Base-by-base conservation (phyloP, 2,329 filamentous ascomycete genomes). In the Epichloe sylvatica region DNA sequence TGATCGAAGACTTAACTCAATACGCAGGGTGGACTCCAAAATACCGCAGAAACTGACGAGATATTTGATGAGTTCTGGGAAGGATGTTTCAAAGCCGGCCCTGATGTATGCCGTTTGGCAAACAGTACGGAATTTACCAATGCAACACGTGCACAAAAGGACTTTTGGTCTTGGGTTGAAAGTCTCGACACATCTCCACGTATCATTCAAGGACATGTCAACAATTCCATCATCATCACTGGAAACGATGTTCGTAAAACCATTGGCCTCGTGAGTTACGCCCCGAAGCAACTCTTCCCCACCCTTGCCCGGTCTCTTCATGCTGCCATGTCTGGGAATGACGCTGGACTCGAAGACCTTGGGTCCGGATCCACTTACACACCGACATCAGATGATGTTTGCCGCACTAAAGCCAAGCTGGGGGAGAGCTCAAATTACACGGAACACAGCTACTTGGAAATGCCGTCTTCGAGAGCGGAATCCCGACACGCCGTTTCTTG, bases 21-120 rank as follows among this genome's bases (percentile, higher is more conserved):
- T n/a, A 13, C 19, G 33, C 8, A 62, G 60, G 57, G 54, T 9
- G 69, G 66, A 67, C 42, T 56, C 3, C 59, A 52, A 25, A 67
- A 64, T 54, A 60, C 68, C 0, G 51, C 56, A 35, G 67, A 72
- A 50, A 63, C 64, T 0, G 62, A 70, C n/a, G 52, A 62, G 5
- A 55, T 64, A 9, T 54, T 64, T 19, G 57, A 59, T 4, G 51
- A 57, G 13, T 64, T 70, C 49, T 70, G 60, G 52, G 51, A 59
- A 12, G 57, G 59, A 2, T 71, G 68, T 54, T 68, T 62, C 54
- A 50, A 56, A 1, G 59, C 53, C 5, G 56, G 59, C 1, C 5
- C 33, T 23, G 36, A 48, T 2, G 40, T 51, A 0, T 69, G 67
- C 45, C 51, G 63, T 5, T 57, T 68, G 4, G 52, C 53, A 45